Evolutionary conservation across 495 filamentous ascomycete species (phyloP).

Genomic region (Neurospora africana): DNA sequence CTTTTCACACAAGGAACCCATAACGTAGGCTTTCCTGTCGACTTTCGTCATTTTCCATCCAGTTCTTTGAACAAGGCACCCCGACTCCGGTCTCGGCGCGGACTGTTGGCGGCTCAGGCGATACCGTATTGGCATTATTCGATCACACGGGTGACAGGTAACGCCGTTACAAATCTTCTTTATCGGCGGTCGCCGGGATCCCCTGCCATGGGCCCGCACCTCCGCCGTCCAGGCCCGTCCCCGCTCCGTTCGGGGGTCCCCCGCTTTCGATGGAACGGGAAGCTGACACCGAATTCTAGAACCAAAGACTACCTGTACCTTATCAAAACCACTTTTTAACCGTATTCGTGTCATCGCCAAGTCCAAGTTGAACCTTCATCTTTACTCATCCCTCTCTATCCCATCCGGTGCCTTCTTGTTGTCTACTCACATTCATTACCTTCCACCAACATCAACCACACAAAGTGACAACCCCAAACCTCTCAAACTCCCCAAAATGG

Average conservation of each 20-base stretch:
- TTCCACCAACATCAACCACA: background rate
- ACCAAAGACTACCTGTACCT: background rate
- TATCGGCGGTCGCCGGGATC: background rate
- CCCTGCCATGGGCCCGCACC: background rate
- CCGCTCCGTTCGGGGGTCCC: background rate
- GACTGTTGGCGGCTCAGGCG: background rate
- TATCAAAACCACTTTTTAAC: background rate
- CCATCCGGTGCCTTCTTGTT: background rate
- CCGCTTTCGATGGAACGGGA: background rate
- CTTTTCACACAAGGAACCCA: background rate
- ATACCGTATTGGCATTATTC: background rate
- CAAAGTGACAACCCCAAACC: background rate
- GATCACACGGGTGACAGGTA: background rate
- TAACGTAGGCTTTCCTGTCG: background rate
- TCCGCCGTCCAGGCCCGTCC: background rate
- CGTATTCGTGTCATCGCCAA: background rate
- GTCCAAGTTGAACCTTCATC: too few species aligned
- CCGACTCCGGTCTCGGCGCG: background rate
- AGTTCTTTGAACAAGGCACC: background rate
- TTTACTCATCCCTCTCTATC: background rate
- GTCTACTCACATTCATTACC: background rate
- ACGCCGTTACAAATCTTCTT: background rate
- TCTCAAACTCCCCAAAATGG: conserved; percentile 26
- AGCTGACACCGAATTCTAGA: background rate
- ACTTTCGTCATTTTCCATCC: background rate